phyloP scores from a whole-genome alignment of 805 yeast genomes.

The Ogataea henricii region DNA sequence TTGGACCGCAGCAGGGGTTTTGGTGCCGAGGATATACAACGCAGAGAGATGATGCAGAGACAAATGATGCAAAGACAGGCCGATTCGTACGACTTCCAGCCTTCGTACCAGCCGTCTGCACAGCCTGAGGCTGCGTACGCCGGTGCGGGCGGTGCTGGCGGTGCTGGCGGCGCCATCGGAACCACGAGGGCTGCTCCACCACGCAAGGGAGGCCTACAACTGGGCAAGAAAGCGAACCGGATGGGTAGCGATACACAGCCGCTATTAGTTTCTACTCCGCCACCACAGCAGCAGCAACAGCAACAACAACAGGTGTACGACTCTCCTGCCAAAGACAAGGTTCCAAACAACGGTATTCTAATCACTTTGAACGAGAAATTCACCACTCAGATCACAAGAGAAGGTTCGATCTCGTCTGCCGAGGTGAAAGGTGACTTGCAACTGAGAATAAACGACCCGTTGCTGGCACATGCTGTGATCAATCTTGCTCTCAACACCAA shows the following conservation, averaged over 20 bases:
- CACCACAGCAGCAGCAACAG: slow-evolving; percentile 21
- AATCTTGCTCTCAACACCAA: slow-evolving; percentile 52
- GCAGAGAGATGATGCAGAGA: slow-evolving; percentile 54
- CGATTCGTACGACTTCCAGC: slow-evolving; percentile 37
- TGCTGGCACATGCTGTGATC: slow-evolving; percentile 66
- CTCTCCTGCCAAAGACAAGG: slow-evolving; percentile 36
- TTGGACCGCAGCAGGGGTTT: slow-evolving; percentile 7
- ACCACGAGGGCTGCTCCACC: slow-evolving; percentile 37
- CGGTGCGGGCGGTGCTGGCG: too few species aligned
- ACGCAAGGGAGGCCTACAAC: slow-evolving; percentile 73
- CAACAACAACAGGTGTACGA: slow-evolving; percentile 18
- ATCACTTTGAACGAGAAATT: slow-evolving; percentile 76
- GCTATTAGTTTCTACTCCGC: slow-evolving; percentile 30
- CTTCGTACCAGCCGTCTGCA: slow-evolving; percentile 25
- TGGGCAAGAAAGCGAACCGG: slow-evolving; percentile 55
- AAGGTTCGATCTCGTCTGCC: slow-evolving; percentile 68
- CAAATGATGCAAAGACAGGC: slow-evolving; percentile 67
- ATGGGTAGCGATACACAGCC: slow-evolving; percentile 33
- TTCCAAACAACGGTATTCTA: slow-evolving; percentile 73
- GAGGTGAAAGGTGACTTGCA: slow-evolving; percentile 92
- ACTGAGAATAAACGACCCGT: slow-evolving; percentile 79
- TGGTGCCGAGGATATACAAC: slow-evolving; percentile 6
- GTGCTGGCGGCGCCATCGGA: slow-evolving; percentile 15
- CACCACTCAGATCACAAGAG: slow-evolving; percentile 77
- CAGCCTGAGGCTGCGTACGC: slow-evolving; percentile 19